Base-by-base conservation (phyloP, 1,284 basidiomycete species). In the Paramarasmius palmivorus region DNA sequence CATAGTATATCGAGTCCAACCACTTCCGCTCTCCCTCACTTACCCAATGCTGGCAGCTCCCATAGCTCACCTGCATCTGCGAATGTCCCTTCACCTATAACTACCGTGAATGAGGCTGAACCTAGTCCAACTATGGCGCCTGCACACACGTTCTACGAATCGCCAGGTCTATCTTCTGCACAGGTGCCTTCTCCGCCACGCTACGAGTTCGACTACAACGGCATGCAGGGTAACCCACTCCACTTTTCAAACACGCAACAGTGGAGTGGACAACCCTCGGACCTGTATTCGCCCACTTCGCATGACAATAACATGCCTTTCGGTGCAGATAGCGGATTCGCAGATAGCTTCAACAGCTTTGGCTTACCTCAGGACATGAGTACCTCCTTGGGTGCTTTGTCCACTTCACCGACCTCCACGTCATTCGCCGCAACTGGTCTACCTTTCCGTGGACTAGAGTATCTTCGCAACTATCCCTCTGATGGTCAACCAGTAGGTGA, bases 401-500 rank as follows among this genome's bases (percentile, higher is more conserved):
- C 81, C 6, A 78, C 77, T 23, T 78, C 83, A 14, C 78, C 84
- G 5, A 79, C 83, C 3, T 78, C 77, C 1, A 71, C 83, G 22
- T 77, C 79, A 3, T 90, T 90, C 65, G 75, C 81, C 57, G 81
- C 82, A 4, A 74, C 83, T 26, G 89, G 90, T 26, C 73, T 92
- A 25, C 90, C 90, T 0, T 92, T 92, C 74, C 79, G 83, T 38
- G 90, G 88, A 15, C 74, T 92, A 39, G 90, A 92, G 61, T 92
- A 81, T 61, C 84, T 92, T 61, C 82, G 86, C 58, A 91, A 88
- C 62, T 90, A 86, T 65, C 78, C 75, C 59, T 50, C 55, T 25
- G 53, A 50, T 45, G 53, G 74, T 38, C 76, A 73, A 59, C 55
- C 67, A 20, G 63, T 73, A 51, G 73, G 73, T 57, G 74, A 77